phyloP scores from a whole-genome alignment of 805 yeast genomes.

The Pichia nakasei region DNA sequence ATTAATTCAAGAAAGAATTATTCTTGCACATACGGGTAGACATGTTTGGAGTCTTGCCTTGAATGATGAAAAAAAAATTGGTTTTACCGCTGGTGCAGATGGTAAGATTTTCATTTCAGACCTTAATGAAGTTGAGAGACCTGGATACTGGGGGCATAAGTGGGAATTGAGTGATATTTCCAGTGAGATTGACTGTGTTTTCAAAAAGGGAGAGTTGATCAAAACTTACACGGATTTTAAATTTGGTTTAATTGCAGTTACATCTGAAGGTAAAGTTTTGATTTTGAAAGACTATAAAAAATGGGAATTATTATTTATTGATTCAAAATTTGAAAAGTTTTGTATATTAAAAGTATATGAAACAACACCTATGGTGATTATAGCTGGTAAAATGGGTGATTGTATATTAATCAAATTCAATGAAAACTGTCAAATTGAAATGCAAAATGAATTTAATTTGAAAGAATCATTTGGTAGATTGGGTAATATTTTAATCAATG shows the following conservation, averaged over 20 bases:
- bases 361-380: constrained; percentile 14
- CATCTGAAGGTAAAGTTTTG: constrained; percentile 52
- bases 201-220: constrained; percentile 44
- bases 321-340: constrained; percentile 20
- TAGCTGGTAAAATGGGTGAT: constrained; percentile 33
- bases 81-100: constrained; percentile 91
- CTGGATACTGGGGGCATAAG: constrained; percentile 20
- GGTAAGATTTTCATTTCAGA: constrained; percentile 68
- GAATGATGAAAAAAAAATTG: constrained; percentile 34
- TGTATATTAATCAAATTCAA: constrained; percentile 35
- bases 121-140: constrained; percentile 27
- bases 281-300: constrained; percentile 16
- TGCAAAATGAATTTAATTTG: constrained; percentile 16
- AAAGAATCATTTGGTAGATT: constrained; percentile 32
- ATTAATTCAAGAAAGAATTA: constrained; percentile 37
- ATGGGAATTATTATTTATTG: constrained; percentile 25
- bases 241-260: constrained; percentile 40
- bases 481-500: constrained; percentile 38
- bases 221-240: constrained; percentile 49
- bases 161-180: constrained; percentile 30
- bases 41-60: constrained; percentile 79
- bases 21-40: constrained; percentile 74
- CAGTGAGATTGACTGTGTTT: constrained; percentile 16
- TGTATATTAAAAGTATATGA: constrained; percentile 21
- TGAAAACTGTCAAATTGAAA: constrained; percentile 24